Evolutionary conservation across 2,329 filamentous ascomycete species (phyloP).

Genomic region (Neurospora sp.): DNA sequence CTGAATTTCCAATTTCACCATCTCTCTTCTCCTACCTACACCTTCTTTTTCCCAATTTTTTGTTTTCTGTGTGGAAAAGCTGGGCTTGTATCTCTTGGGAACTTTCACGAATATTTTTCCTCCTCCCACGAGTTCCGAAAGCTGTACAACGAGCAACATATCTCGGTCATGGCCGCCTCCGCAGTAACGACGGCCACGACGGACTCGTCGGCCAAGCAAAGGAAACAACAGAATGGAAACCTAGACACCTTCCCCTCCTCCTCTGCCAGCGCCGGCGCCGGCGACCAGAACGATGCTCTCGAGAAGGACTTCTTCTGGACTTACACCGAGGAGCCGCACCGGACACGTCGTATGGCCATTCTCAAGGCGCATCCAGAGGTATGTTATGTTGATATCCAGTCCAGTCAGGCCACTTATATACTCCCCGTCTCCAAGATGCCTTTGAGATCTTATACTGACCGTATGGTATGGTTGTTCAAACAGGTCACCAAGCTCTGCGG

Average conservation of each 20-base stretch:
- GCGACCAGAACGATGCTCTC: not conserved
- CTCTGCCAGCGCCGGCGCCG: not conserved
- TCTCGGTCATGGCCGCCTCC: not conserved
- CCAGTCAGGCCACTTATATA: not conserved
- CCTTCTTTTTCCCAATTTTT: not conserved
- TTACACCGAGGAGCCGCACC: slow-evolving; percentile 95
- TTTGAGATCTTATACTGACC: not conserved
- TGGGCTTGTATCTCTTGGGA: not conserved
- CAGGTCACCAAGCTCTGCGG: slow-evolving; percentile 96
- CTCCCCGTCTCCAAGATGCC: not conserved
- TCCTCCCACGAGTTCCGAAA: not conserved
- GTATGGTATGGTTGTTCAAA: not conserved
- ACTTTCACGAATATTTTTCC: not conserved
- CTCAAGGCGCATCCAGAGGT: slow-evolving; percentile 98
- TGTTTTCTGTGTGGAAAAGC: not conserved
- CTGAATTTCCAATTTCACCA: not conserved
- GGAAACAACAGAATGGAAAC: not conserved
- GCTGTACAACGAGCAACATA: not conserved
- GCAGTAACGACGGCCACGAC: not conserved
- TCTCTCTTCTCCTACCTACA: not conserved
- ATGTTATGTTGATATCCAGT: slow-evolving; percentile 14
- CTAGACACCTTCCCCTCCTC: not conserved
- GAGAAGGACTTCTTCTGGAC: slow-evolving; percentile 85
- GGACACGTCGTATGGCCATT: slow-evolving; percentile 81
- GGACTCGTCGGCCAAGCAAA: not conserved